Base-by-base conservation (phyloP, 2,329 filamentous ascomycete genomes). In the Basipetospora chlamydospora region DNA sequence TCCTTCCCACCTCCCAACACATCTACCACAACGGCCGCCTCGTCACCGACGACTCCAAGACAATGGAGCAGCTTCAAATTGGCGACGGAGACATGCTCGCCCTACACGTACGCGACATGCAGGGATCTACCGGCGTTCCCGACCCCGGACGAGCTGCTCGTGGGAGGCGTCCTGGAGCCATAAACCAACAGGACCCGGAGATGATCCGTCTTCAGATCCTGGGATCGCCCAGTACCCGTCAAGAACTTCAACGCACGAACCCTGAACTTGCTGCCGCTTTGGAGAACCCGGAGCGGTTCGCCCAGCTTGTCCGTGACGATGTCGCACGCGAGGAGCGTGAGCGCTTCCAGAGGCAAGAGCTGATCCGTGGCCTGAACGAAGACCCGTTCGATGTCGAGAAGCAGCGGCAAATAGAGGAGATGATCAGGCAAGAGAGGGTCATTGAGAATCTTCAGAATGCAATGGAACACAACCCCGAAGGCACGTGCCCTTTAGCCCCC, bases 401-500 rank as follows among this genome's bases (percentile, higher is more conserved):
- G 7, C 90, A 98, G 59, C 70, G 70, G 32, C 84, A 80, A 60
- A 98, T 98, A 43, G 88, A 90, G 53, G 90, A 98, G 60, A 92
- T 96, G 59, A 98, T 98, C 52, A 78, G 90, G 38, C 83, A 95
- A 58, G 83, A 96, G 59, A 71, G 80, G 12, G 88, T 98, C 31
- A 86, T 88, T 57, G 86, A 95, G 60, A 98, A 98, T 51, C 59
- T 96, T 41, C 86, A 96, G 52, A 90, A 87, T 59, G 90, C 90
- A 28, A 88, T 95, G 70, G 88, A 96, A 59, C 80, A 96, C 59
- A 94, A 92, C 50, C 90, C 90, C 1, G 90, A 96, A 72, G 88
- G 88, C 92, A 61, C 48, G 70, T 59, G 28, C 28, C 34, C 16
- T 13, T 2, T 26, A 11, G 12, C 25, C 5, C 12, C 15, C 8